Base-by-base conservation (phyloP, 495 filamentous ascomycete genomes). In the Polyplosphaeria fusca region DNA sequence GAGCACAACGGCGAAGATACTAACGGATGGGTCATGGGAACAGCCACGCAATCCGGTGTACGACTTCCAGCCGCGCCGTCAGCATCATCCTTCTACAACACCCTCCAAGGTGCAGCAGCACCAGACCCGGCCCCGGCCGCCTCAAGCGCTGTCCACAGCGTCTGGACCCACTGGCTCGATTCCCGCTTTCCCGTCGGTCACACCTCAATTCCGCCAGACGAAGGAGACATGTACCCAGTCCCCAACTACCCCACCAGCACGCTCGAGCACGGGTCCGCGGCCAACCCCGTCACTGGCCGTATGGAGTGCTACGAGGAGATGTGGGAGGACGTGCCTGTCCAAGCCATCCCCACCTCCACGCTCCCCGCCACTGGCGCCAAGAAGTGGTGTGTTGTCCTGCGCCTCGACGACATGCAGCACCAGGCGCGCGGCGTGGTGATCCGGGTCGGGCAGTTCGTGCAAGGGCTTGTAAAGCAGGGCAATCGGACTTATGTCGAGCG, bases 141-240 rank as follows among this genome's bases (percentile, higher is more conserved):
- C n/a, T n/a, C n/a, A n/a, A n/a, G n/a, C n/a, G n/a, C n/a, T n/a
- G n/a, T n/a, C 3, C 57, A 54, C 35, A 22, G n/a, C 3, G 27
- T 16, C n/a, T 65, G 62, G 62, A 30, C 13, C 5, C 62, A 65
- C 30, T 65, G 62, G 62, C 16, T 65, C 27, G 62, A 65, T 27
- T 43, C 28, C 23, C 16, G 22, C 3, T 40, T 53, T 23, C 24
- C 14, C 39, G 14, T 18, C 5, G 11, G 47, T 7, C 39, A 7
- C 5, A 42, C 11, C 14, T 18, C 20, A 19, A 5, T 26, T 3
- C 57, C 52, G 0, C 20, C 25, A n/a, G 62, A 65, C 37, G 48
- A 52, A 19, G 62, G 57, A 5, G 53, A 50, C 27, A 57, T 65
- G 62, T 60, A 56, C 25, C 49, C 55, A 16, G 5, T 54, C 14